Evolutionary conservation across 768 basidiomycete species (phyloP).

Genomic region (Panaeolus papilionaceus): DNA sequence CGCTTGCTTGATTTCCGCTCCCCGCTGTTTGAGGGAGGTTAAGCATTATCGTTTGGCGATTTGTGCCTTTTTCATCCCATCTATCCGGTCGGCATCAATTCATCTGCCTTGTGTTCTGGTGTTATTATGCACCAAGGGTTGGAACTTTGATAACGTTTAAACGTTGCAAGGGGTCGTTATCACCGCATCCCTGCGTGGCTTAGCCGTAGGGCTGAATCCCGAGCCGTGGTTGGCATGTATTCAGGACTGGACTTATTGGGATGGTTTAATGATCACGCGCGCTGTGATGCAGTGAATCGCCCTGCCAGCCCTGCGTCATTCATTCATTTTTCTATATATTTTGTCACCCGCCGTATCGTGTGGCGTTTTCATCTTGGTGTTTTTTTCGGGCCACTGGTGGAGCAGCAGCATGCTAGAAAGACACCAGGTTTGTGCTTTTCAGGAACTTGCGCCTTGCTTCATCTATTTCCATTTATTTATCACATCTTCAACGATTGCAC

Average conservation of each 20-base stretch:
- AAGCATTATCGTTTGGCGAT: background rate
- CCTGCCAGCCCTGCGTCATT: background rate
- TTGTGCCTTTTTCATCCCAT: constrained; percentile 2
- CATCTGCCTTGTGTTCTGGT: background rate
- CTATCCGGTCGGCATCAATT: background rate
- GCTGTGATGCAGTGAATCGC: background rate
- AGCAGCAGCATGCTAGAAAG: background rate
- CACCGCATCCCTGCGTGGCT: constrained; percentile 8
- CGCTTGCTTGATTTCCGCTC: background rate
- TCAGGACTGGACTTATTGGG: background rate
- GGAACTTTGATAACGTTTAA: constrained; percentile 12
- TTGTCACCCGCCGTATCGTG: background rate
- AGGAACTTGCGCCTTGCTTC: background rate
- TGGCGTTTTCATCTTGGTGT: constrained; percentile 4
- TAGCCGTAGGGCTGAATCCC: background rate
- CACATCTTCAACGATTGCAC: background rate
- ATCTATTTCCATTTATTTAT: background rate
- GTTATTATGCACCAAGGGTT: constrained; percentile 4
- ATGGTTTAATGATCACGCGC: background rate
- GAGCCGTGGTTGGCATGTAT: background rate
- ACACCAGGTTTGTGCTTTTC: background rate
- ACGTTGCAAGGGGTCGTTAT: background rate
- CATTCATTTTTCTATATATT: background rate
- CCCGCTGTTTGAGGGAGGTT: background rate
- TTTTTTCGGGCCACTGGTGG: background rate